Evolutionary conservation across 78 protist genomes (phyloP), one percentile per base, ranked within the genome.

Genomic region (Dictyostelium firmibasis): DNA sequence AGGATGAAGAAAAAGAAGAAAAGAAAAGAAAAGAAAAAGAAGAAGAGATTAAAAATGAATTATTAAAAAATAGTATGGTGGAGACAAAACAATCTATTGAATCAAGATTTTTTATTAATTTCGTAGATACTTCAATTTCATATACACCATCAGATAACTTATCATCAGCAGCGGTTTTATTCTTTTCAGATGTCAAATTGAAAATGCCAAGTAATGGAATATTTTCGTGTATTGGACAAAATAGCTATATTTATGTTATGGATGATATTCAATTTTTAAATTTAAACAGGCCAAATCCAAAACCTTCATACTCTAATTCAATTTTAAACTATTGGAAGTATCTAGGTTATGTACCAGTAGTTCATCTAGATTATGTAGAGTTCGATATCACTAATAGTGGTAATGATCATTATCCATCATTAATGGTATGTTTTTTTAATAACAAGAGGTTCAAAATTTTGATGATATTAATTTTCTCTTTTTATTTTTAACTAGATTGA

Each of bases 171-270:
- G 86, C 76, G 18, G 64, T 89, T 5, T 50, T 89, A 29, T 89
- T 89, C 75, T 89, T 89, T 69, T 23, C 86, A 13, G 94, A 89
- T 69, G 62, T 57, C 13, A 89, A 89, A 36, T n/a, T 89, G 9
- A 87, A 87, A 31, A 44, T 85, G 10, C 57, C 72, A 9, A 60
- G 10, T 3, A 38, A 69, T 16, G 57, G 72, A 11, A 31, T 43
- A 25, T 64, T 81, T 35, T 76, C 85, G 44, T 79, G 79, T 67
- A 69, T 67, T 20, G 77, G 87, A 50, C 86, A 89, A 43, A 89
- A 89, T 27, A 89, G 79, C 33, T 62, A 89, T 50, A 64, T 89
- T 10, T 81, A 76, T 69, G 87, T 89, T 9, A 69, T 81, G 35
- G 94, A 81, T 18, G 83, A 89, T 81, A 4, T 69, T 13, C 69